Evolutionary conservation across 768 basidiomycete species (phyloP), one percentile per base, ranked within the genome.

Genomic region (Boletus reticuloceps): DNA sequence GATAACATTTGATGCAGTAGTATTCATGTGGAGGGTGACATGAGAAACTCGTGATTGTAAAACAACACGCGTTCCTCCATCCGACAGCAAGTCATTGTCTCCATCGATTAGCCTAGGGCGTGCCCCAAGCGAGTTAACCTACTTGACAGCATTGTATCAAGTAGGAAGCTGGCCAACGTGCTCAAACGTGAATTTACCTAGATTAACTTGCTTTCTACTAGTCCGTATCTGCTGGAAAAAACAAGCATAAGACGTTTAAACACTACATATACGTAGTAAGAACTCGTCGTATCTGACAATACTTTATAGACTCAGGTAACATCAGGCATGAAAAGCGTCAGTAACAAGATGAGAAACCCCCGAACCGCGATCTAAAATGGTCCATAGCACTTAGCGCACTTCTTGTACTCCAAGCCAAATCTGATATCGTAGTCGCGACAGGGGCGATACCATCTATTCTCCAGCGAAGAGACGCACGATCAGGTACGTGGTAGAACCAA

Each of bases 401-500:
- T 36, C 34, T 36, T 36, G 34, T 6, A n/a, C 12, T 12, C 22
- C 38, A 11, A 36, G n/a, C 31, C 14, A 20, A 29, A 3, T 29
- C 45, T 44, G 9, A 20, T 11, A 6, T 7, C 14, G 29, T 11
- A 17, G 17, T 37, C 22, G 22, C 11, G 13, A 36, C 12, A 13
- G 17, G n/a, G 3, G n/a, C n/a, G 8, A n/a, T 10, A n/a, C 14
- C 7, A n/a, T n/a, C 5, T 58, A 96, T 75, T 95, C 94, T 58
- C 94, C 91, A 27, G 90, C 89, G 69, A 97, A 94, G 53, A 97
- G 66, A 16, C 94, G 83, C 20, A 97, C 77, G 48, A 94, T 66
- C 81, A 98, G 84, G 64, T 98, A 96, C 36, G 77, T 72, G 48
- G 89, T 82, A 12, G 87, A 87, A 1, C 94, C 94, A 6, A 90